Evolutionary conservation across 2,329 filamentous ascomycete species (phyloP).

Genomic region (Diaporthe ampelina): DNA sequence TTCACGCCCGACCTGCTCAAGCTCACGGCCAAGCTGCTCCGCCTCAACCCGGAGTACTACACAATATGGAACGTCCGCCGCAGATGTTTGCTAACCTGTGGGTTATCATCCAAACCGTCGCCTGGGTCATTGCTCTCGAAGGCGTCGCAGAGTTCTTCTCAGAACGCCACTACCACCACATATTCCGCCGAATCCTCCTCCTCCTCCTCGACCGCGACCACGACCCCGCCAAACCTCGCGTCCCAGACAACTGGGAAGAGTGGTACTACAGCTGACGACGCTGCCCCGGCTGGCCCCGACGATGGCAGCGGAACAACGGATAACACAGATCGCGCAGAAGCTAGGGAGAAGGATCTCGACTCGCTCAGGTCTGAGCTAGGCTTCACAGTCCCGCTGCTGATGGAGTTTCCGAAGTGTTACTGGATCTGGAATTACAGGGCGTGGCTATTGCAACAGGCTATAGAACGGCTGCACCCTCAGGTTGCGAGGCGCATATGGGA

Average conservation of each 20-base stretch:
- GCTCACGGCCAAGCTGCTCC: conserved; percentile 79
- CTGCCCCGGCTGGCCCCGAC: conserved; percentile 43
- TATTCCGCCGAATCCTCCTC: conserved; percentile 73
- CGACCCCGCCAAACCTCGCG: conserved; percentile 62
- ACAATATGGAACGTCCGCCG: conserved; percentile 93
- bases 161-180: conserved; percentile 69
- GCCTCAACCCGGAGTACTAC: conserved; percentile 89
- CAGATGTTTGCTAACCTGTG: conserved; percentile 70
- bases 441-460: conserved; percentile 85
- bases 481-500: conserved; percentile 80
- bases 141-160: conserved; percentile 68
- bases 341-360: conserved; percentile 54
- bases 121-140: conserved; percentile 66
- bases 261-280: conserved; percentile 67
- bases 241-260: conserved; percentile 65
- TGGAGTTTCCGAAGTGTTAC: conserved; percentile 95
- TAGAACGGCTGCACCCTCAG: conserved; percentile 69
- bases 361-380: conserved; percentile 80
- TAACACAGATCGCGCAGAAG: conserved; percentile 34
- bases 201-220: conserved; percentile 66
- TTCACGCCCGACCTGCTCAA: conserved; percentile 71
- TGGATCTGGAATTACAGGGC: conserved; percentile 98
- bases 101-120: conserved; percentile 68
- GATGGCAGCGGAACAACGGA: conserved; percentile 35
- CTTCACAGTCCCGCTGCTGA: conserved; percentile 87